Base-by-base conservation (phyloP, 2,329 filamentous ascomycete genomes). In the Colletotrichum sp. region DNA sequence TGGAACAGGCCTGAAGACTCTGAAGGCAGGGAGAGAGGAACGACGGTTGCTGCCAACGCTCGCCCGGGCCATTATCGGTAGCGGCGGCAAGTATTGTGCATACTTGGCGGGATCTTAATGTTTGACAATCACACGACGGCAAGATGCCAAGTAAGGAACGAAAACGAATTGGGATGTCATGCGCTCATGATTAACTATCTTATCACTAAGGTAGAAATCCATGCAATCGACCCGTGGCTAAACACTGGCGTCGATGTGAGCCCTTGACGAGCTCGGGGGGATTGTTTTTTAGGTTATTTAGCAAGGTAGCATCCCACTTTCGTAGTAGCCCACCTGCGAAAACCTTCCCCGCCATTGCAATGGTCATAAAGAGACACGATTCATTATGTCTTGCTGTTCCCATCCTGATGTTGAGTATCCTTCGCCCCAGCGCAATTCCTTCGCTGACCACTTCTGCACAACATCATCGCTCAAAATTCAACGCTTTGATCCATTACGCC, bases 241-340 rank as follows among this genome's bases (percentile, higher is more conserved):
- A 6, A 24, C 13, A n/a, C n/a, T 24, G 18, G 43, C 28, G 55
- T 60, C 71, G 32, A 76, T 74, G 4, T 74, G 74, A 76, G 60
- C 71, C 74, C 64, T 65, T 30, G 7, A n/a, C n/a, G 59, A 60
- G 28, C 24, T 74, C 74, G 71, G 66, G 65, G 24, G 48, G 63
- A 74, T 14, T 14, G 34, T 30, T 52, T 30, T 52, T 28, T 24
- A 30, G 48, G 36, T 65, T 64, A 43, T 36, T 39, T 28, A 28
- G 21, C 26, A 48, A 24, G n/a, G 9, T 16, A 16, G 26, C 69
- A 57, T 18, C 1, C n/a, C 60, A 66, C 30, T 64, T 24, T 21
- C 30, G n/a, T 28, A 28, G 16, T 16, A n/a, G 57, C 8, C 21
- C 12, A 48, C 24, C 16, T 21, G 48, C 64, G 9, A 3, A 3